Base-by-base conservation (phyloP, 2,329 filamentous ascomycete genomes). In the Aspergillus thermomutatus region DNA sequence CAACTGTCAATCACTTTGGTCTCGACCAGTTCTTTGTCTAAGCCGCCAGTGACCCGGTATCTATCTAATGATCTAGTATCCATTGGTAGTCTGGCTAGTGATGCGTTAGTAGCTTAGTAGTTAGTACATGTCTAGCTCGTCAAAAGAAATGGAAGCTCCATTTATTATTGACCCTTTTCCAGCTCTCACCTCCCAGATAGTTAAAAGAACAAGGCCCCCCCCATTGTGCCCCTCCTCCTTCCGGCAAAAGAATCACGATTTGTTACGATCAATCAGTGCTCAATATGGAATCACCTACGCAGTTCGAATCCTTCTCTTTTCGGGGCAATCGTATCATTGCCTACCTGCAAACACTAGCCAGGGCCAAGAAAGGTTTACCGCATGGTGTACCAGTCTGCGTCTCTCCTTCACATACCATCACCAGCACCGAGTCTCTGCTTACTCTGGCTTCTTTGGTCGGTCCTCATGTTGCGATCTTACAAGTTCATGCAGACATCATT, bases 401-500 rank as follows among this genome's bases (percentile, higher is more conserved):
- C 49, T 82, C 81, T 60, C 75, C 83, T 14, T 85, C 83, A 23
- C 82, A 83, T 55, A 82, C 83, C 61, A 80, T 86, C 58, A 80
- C 79, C 50, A 84, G 78, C 49, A 82, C 83, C 10, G 77, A 79
- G 52, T 77, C 82, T 62, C 77, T 87, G 19, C 69, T 87, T 19
- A 74, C 76, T 46, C 72, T 87, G 9, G 83, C 83, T 28, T 79
- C 83, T 60, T 79, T 84, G 37, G 77, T 86, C 17, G 84, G 84
- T 57, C 83, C 85, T 62, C 79, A 81, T 59, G 86, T 87, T 56
- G 84, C 82, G 61, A 70, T 86, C 27, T 75, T 87, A 54, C 84
- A 86, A 70, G 82, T 85, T 4, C 83, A 86, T 65, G 83, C 82
- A 54, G 84, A 87, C 70, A 84, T 84, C 52, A 81, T 87, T 63